A percentile compares a stretch with the other conserved stretches of the same genome.
Conservation (phyloP, 805 yeast species). For the Limtongozyma cylindracea region DNA sequence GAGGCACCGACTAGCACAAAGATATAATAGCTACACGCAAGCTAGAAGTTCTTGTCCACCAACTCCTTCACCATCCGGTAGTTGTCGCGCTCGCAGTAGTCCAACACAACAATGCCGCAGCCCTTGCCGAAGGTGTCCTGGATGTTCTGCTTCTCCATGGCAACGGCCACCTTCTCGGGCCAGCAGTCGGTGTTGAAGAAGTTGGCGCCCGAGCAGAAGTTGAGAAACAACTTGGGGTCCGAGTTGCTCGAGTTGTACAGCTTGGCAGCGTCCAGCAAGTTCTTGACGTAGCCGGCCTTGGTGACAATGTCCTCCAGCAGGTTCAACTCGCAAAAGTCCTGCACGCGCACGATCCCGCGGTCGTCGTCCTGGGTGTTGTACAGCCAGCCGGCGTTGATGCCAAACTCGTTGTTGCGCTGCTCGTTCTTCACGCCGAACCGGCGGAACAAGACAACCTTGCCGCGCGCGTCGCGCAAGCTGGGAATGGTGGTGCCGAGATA, state of each 20-base stretch:
- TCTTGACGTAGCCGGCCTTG: constrained; percentile 30
- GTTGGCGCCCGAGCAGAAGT: constrained; percentile 53
- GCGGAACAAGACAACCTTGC: constrained; percentile 40
- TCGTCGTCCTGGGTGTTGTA: constrained; percentile 45
- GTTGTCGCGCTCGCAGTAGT: constrained; percentile 33
- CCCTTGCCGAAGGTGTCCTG: constrained; percentile 24
- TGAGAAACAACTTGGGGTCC: constrained; percentile 34
- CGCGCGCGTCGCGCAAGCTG: constrained; percentile 31
- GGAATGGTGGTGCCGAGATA: constrained; percentile 32
- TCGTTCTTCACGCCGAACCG: constrained; percentile 39
- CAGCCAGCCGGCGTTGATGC: constrained; percentile 48
- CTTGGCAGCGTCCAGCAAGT: constrained; percentile 24
- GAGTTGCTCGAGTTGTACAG: constrained; percentile 15
- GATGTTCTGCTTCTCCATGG: constrained; percentile 16
- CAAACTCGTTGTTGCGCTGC: constrained; percentile 17
- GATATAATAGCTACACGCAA: no score
- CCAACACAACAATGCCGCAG: constrained; percentile 41
- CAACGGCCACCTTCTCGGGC: constrained; percentile 43
- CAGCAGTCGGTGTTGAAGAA: constrained; percentile 48
- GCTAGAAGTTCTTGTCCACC: constrained; percentile 23
- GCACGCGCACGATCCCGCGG: constrained; percentile 34
- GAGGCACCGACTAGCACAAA: no score
- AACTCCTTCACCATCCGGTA: constrained; percentile 29
- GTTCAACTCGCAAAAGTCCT: constrained; percentile 48
- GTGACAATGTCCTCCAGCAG: constrained; percentile 22